phyloP scores from a whole-genome alignment of 192 early-diverging fungal genomes.

The Umbelopsis sp. region DNA sequence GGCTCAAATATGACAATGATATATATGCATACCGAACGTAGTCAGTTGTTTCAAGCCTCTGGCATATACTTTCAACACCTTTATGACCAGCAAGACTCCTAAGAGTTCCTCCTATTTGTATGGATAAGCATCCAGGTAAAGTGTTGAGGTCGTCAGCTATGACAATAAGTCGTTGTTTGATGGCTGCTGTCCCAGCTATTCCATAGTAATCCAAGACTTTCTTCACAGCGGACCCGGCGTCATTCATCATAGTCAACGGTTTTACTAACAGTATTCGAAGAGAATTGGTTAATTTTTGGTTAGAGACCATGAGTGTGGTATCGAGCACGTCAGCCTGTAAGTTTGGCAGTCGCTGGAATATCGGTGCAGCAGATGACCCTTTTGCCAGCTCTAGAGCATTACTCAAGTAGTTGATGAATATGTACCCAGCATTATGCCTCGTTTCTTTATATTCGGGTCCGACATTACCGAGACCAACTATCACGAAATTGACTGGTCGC shows the following conservation, averaged over 20 bases:
- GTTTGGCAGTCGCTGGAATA: conserved; percentile 38
- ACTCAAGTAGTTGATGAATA: conserved; percentile 62
- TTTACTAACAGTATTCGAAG: conserved; percentile 57
- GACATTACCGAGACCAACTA: conserved; percentile 59
- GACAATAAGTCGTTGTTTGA: conserved; percentile 53
- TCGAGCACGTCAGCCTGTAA: conserved; percentile 56
- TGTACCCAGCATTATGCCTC: conserved; percentile 61
- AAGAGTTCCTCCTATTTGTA: conserved; percentile 55
- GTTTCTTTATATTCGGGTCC: conserved; percentile 47
- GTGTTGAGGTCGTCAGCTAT: conserved; percentile 63
- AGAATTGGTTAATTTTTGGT: conserved; percentile 44
- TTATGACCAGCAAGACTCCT: conserved; percentile 53
- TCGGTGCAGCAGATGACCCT: conserved; percentile 34
- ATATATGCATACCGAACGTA: conserved; percentile 41
- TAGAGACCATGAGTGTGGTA: conserved; percentile 43
- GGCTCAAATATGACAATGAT: neutral
- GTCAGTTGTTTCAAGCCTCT: conserved; percentile 43
- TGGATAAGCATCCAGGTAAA: conserved; percentile 52
- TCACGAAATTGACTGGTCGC: conserved; percentile 51
- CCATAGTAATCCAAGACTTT: conserved; percentile 54
- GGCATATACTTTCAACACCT: conserved; percentile 54
- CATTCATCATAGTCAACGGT: conserved; percentile 58
- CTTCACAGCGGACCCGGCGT: conserved; percentile 50
- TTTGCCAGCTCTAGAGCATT: conserved; percentile 57
- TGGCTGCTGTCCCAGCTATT: neutral